A percentile compares a stretch with the other conserved stretches of the same genome.
Conservation (phyloP, 139 green algal species). For the Gonium pectorale region DNA sequence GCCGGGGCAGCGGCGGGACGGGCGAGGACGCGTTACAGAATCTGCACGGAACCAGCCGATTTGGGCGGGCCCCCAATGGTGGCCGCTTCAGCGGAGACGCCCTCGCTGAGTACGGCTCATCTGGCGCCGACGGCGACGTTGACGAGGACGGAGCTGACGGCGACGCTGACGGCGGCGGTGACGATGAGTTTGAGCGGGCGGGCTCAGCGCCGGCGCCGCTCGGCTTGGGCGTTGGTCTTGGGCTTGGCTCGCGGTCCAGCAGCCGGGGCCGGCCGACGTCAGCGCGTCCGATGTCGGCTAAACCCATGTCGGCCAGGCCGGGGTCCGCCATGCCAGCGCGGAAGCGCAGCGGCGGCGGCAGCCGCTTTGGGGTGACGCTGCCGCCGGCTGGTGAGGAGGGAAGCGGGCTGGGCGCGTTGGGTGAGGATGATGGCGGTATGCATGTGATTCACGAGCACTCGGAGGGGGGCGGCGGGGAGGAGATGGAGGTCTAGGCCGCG, state of each 20-base stretch:
- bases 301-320: constrained; percentile 3
- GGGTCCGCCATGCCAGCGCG: neutral
- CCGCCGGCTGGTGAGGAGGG: neutral
- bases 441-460: constrained; percentile 29
- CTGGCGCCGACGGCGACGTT: neutral
- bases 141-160: neutral
- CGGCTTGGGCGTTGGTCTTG: no score
- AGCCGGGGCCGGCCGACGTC: neutral
- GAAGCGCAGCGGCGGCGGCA: neutral
- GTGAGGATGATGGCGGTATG: neutral
- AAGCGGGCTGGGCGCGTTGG: neutral
- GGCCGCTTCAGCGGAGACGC: neutral
- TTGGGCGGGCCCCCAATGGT: no score
- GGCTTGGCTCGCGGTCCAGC: neutral
- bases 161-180: neutral
- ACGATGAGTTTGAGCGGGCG: no score
- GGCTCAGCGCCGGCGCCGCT: no score
- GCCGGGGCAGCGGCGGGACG: no score
- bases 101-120: no score
- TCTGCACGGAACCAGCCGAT: neutral
- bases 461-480: neutral
- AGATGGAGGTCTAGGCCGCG: no score
- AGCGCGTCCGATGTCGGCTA: constrained; percentile 1
- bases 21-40: no score
- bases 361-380: neutral